Evolutionary conservation across 2,329 filamentous ascomycete species (phyloP), one percentile per base, ranked within the genome.

Genomic region (Emergomyces africanus): DNA sequence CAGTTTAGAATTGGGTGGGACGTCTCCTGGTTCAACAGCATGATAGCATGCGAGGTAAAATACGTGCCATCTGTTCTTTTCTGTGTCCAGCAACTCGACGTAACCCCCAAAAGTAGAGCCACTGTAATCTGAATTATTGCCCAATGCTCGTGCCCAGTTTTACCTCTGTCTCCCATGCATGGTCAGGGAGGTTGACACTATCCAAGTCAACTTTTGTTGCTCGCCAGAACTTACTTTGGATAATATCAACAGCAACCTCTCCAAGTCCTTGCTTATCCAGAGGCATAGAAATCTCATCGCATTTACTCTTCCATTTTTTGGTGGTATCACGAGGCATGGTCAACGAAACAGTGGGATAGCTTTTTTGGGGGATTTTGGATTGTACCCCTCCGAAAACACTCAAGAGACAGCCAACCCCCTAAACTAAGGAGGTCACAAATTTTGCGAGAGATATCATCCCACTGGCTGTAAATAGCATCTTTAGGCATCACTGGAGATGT

Each of bases 321-420:
- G n/a, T 33, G 18, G 46, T 50, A 23, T 42, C 44, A 28, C 30
- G 51, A 2, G 56, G 37, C 15, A 54, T 50, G 23, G 60, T 63
- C 64, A 63, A 64, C 50, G 61, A 20, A 41, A 41, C 28, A 9
- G 59, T 56, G 28, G 41, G 28, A 18, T 57, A 42, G 23, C 53
- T 51, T n/a, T 49, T 33, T 30, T 49, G 25, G 5, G 54, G 20
- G 6, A 33, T 8, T 15, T 56, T 33, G n/a, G n/a, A n/a, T n/a
- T 42, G 28, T 46, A 15, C 37, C 39, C 20, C 54, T 23, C n/a
- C 39, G 30, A 23, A 56, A 56, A 33, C 54, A 56, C 41, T 56
- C 59, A 37, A 60, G 50, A 23, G 59, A 39, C 23, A 58, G 3
- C 28, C 57, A 54, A 30, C 20, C 28, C 41, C 28, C 33, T 12